Conservation (phyloP, 257 asterid genomes). For the Datura wrightii region DNA sequence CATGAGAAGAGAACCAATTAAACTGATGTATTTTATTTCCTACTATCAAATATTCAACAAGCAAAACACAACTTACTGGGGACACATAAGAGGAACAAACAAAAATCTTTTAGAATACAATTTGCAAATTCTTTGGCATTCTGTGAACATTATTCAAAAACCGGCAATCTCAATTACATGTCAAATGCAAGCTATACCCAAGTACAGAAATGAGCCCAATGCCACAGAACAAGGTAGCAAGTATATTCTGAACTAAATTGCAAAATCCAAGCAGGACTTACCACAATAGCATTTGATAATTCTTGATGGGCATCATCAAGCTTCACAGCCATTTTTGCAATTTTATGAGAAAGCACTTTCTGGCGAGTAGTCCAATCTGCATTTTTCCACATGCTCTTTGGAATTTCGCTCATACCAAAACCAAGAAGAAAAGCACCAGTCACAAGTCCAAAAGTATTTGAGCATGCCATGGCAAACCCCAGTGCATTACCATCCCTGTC, state of each 20-base stretch:
- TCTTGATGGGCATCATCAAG: constrained; percentile 99
- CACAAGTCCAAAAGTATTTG: constrained; percentile 98
- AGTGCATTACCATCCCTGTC: constrained; percentile 69
- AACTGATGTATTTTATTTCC: constrained; percentile 17
- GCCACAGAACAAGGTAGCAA: constrained; percentile 19
- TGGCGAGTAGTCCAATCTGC: constrained; percentile 97
- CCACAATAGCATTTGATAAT: constrained; percentile 91
- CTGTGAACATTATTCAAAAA: neutral
- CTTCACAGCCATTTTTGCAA: constrained; percentile 92
- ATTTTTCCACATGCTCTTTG: constrained; percentile 90
- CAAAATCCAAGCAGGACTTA: constrained; percentile 52
- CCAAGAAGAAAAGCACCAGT: constrained; percentile 99
- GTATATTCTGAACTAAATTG: constrained; percentile 15
- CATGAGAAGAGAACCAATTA: neutral
- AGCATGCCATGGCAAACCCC: constrained; percentile 99
- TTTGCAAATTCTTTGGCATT: neutral
- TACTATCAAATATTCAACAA: neutral
- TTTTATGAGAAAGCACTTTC: constrained; percentile 93
- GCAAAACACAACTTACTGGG: neutral
- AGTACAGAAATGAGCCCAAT: constrained; percentile 4
- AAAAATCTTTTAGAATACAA: neutral
- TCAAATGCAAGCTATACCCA: constrained; percentile 23
- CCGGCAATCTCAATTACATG: neutral
- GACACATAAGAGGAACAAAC: neutral
- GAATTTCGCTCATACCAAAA: constrained; percentile 97